These are phyloP conservation scores for Boletus sensibilis DNA, from an alignment of 768 basidiomycete genomes.

Conservation along the genomic window DNA sequence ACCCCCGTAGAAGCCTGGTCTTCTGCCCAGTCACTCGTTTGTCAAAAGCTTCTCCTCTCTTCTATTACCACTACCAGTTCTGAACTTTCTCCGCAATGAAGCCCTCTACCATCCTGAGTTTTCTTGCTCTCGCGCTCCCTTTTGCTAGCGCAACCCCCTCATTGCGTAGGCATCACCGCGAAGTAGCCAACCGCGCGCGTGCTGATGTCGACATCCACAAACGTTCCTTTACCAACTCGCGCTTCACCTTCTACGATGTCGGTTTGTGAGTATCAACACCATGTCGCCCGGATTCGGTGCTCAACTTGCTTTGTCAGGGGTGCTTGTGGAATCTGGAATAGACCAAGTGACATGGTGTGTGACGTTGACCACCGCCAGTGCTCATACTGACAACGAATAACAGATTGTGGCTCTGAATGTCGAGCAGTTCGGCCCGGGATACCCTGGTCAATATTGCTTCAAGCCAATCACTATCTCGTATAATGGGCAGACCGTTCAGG, in stretches of 20 bases:
- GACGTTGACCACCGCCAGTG: background rate
- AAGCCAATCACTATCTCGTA: constrained; percentile 58
- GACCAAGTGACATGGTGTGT: constrained; percentile 30
- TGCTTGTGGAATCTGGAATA: constrained; percentile 49
- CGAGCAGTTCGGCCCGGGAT: constrained; percentile 53
- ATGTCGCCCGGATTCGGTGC: background rate
- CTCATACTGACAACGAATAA: background rate
- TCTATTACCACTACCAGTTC: background rate
- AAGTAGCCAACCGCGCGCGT: constrained; percentile 45
- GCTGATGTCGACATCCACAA: constrained; percentile 37
- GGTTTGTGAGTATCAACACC: constrained; percentile 40
- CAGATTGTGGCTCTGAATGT: constrained; percentile 31
- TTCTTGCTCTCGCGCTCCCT: constrained; percentile 35
- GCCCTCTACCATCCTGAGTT: constrained; percentile 32
- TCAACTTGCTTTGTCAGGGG: constrained; percentile 37
- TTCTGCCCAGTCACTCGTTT: constrained; percentile 27
- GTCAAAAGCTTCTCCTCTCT: background rate
- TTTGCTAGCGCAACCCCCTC: constrained; percentile 33
- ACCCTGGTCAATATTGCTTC: constrained; percentile 64
- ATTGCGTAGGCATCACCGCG: constrained; percentile 39
- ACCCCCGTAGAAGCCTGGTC: constrained; percentile 2
- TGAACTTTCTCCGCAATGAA: constrained; percentile 18
- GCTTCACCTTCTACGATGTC: constrained; percentile 54
- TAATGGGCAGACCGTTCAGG: constrained; percentile 51
- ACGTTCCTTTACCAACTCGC: constrained; percentile 36